Base-by-base conservation (phyloP, 23 red algal species). In the Cyanidium caldarium region DNA sequence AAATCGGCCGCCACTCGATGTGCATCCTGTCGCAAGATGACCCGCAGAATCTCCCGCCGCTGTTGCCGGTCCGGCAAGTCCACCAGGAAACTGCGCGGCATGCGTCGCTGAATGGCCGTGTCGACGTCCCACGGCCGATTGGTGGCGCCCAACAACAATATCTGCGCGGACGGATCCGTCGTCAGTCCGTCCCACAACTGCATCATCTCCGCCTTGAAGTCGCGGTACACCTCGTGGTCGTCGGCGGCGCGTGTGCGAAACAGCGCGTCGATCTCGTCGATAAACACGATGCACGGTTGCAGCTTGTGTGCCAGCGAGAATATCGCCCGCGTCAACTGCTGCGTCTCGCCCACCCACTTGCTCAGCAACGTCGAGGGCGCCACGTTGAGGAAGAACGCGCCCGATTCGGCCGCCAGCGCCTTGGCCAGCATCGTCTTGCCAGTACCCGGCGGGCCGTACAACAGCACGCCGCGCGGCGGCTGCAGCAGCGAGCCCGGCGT, bases 191-290 rank as follows among this genome's bases (percentile, higher is more conserved):
- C 92, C 92, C 92, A 98, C 34, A 88, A 65, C 69, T 85, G 82
- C 92, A 98, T 98, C 38, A 98, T 87, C 34, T 98, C 92, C n/a
- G 92, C 92, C 72, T 98, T 98, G 39, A 98, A 71, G 40, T 98
- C 86, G 34, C 86, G 81, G 38, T 88, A 86, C 26, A 80, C 92
- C 56, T 98, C 92, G 38, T 98, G 92, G 44, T 98, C 92, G 33
- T 68, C 57, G 2, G 68, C 37, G 7, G 80, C 66, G 40, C 92
- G 75, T 39, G 80, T 84, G 34, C 92, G 85, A 44, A 98, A 98
- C 38, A 98, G 77, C 28, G 84, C 83, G 42, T 98, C 92, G 39
- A 98, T 85, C 74, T 98, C 92, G 43, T 98, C 92, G 42, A 98
- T 82, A 67, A 98, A 98, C 3, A 98, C 81, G 46, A 98, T 85